These are phyloP conservation scores for Xylariales sp. DNA, from an alignment of 2,329 filamentous ascomycete genomes.

Conservation along the genomic window DNA sequence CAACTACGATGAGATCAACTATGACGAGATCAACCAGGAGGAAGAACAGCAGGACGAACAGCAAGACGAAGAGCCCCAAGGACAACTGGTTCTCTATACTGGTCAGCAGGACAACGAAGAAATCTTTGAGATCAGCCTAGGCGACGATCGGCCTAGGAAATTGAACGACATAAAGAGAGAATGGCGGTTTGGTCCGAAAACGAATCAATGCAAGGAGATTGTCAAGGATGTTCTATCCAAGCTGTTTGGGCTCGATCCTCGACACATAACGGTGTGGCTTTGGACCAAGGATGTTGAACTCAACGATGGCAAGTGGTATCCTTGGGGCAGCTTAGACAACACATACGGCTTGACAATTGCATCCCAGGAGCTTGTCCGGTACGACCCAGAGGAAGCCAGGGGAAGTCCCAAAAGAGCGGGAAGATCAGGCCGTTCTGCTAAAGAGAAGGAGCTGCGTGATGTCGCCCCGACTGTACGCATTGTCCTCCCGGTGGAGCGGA, in stretches of 20 bases:
- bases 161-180: constrained; percentile 30
- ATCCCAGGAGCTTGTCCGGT: constrained; percentile 31
- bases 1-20: not conserved
- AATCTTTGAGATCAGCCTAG: constrained; percentile 5
- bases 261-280: constrained; percentile 27
- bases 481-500: constrained; percentile 27
- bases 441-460: constrained; percentile 31
- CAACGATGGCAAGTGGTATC: constrained; percentile 32
- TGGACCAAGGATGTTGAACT: constrained; percentile 31
- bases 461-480: constrained; percentile 35
- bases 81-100: constrained; percentile 21
- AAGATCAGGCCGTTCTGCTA: constrained; percentile 5
- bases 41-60: constrained; percentile 9
- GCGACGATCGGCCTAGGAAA: constrained; percentile 3
- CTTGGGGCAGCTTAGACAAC: constrained; percentile 33
- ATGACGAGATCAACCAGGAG: constrained; percentile 6
- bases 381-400: constrained; percentile 24
- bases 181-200: constrained; percentile 27
- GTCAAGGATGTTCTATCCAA: constrained; percentile 25
- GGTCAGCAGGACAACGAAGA: constrained; percentile 2
- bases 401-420: not conserved
- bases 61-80: not conserved
- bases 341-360: constrained; percentile 29
- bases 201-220: constrained; percentile 28
- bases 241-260: constrained; percentile 27